These are phyloP conservation scores for Trichoderma hamatum DNA, from an alignment of 2,329 filamentous ascomycete species.

Conservation along the genomic window DNA sequence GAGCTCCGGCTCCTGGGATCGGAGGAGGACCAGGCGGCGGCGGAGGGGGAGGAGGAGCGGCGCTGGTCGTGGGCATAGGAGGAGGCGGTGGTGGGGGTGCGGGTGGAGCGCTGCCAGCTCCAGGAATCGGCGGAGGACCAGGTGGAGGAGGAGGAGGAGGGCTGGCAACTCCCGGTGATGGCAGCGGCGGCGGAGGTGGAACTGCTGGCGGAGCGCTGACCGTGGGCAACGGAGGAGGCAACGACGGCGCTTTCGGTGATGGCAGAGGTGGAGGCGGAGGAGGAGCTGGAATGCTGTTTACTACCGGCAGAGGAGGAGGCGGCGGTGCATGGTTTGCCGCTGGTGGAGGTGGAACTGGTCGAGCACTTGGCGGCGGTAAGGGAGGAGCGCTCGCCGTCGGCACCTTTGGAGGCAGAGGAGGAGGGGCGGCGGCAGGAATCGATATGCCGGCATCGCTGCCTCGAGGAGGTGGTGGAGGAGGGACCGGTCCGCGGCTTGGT, in stretches of 20 bases:
- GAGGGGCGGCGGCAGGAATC: constrained; percentile 37
- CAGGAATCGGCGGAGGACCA: constrained; percentile 30
- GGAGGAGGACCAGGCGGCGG: constrained; percentile 50
- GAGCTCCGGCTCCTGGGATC: constrained; percentile 42
- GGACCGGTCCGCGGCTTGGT: constrained; percentile 69
- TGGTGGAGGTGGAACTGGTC: constrained; percentile 59
- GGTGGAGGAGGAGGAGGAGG: constrained; percentile 28
- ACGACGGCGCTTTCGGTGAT: constrained; percentile 35
- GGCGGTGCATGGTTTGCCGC: constrained; percentile 44
- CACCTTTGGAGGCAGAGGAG: constrained; percentile 54
- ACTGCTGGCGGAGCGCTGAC: constrained; percentile 37
- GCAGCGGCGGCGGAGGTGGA: constrained; percentile 43
- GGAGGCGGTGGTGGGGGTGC: constrained; percentile 38
- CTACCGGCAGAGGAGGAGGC: constrained; percentile 37
- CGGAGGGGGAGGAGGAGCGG: constrained; percentile 31
- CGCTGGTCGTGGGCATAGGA: constrained; percentile 41
- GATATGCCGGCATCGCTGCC: constrained; percentile 37
- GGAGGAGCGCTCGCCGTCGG: constrained; percentile 51
- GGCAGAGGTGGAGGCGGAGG: constrained; percentile 47
- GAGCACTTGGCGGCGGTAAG: constrained; percentile 54
- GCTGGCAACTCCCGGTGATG: constrained; percentile 35
- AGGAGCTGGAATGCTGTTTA: constrained; percentile 48
- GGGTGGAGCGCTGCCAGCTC: constrained; percentile 48
- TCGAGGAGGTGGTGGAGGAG: constrained; percentile 67
- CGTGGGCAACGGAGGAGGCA: constrained; percentile 45